Conservation (phyloP, 306 rosid genomes). For the Lithocarpus polystachyus region DNA sequence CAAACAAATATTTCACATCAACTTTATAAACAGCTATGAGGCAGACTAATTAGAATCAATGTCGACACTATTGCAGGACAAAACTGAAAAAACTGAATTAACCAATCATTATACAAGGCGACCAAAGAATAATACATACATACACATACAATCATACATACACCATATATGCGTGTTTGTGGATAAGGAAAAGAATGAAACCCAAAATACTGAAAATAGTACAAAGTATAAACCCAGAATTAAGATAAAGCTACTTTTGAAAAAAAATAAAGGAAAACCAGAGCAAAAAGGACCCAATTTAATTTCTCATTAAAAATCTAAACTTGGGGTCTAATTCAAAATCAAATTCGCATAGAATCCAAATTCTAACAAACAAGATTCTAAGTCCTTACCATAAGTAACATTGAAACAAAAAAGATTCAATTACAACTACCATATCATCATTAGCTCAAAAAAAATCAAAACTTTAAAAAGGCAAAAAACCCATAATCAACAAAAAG, state of each 20-base stretch:
- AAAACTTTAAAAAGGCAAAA: background rate
- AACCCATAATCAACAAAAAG: background rate
- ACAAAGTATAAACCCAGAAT: background rate
- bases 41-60: slow-evolving; percentile 41
- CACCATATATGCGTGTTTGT: background rate
- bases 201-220: background rate
- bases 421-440: background rate
- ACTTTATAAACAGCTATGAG: slow-evolving; percentile 37
- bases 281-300: background rate
- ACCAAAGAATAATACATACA: slow-evolving; percentile 24
- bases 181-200: background rate
- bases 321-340: background rate
- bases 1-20: slow-evolving; percentile 66
- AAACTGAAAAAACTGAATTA: slow-evolving; percentile 38
- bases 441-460: background rate
- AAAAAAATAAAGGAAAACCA: background rate
- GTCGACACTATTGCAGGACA: slow-evolving; percentile 32
- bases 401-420: background rate
- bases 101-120: slow-evolving; percentile 32
- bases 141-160: background rate
- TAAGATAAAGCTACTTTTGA: background rate
- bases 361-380: background rate
- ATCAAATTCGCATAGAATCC: background rate
- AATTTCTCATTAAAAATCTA: background rate
- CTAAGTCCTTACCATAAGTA: too few species aligned